Base-by-base conservation (phyloP, 1,284 basidiomycete genomes). In the Marasmius tenuissimus region DNA sequence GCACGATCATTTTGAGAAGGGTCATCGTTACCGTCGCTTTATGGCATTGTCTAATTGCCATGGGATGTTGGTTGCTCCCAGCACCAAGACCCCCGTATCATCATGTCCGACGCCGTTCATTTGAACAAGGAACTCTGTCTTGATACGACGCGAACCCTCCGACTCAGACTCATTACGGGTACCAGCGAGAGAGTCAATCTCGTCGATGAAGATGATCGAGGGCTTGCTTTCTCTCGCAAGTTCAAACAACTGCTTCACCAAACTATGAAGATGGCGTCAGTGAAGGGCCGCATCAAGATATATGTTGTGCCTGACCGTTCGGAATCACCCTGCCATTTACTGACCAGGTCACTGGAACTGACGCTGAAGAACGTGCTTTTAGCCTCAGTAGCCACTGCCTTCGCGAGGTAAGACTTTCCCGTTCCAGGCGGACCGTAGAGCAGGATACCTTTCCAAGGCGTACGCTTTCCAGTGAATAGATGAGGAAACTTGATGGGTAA, bases 101-200 rank as follows among this genome's bases (percentile, higher is more conserved):
- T 98, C 97, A 72, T 98, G 95, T 0, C 97, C 97, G 2, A 99
- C 97, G 58, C 97, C 97, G 68, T 99, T 96, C 94, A 99, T 99
- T 75, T 98, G 94, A 35, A 96, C 94, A 57, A 98, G 78, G 71
- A 99, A 98, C 77, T 99, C 97, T 1, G 97, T 99, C 84, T 99
- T 99, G 78, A 99, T 99, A 48, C 97, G 86, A 66, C 97, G 81
- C 33, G 93, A 94, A 3, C 97, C 97, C 73, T 99, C 97, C 1
- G 93, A 96, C 76, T 99, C 97, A 35, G 93, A 94, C 74, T 99
- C 97, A 64, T 94, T 96, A 73, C 97, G 86, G 27, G 96, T 93
- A 1, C 97, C 96, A 14, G 96, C 94, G 58, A 99, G 81, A 16
- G 96, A 98, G 76, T 99, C 97, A 50, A 99, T 94, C 73, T 99